These are phyloP conservation scores for Dothistroma pini DNA, from an alignment of 2,329 filamentous ascomycete genomes.

Conservation along the genomic window DNA sequence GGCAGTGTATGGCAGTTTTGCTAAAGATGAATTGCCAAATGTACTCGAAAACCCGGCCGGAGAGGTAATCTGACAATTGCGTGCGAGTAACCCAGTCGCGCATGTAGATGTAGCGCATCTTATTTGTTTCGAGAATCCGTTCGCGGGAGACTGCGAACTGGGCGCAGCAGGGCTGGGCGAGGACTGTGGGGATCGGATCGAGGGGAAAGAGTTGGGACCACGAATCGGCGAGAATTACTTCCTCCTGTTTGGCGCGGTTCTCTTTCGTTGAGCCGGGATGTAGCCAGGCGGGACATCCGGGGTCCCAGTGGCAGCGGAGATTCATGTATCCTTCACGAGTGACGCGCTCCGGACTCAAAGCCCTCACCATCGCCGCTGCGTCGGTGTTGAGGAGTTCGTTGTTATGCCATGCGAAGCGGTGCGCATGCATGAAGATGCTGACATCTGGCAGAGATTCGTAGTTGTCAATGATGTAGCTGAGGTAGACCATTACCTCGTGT, in stretches of 20 bases:
- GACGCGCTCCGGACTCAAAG: slow-evolving; percentile 46
- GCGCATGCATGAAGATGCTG: slow-evolving; percentile 59
- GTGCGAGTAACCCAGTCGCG: slow-evolving; percentile 61
- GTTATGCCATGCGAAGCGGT: slow-evolving; percentile 58
- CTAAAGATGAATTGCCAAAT: slow-evolving; percentile 63
- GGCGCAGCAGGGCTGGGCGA: slow-evolving; percentile 61
- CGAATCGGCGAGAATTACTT: slow-evolving; percentile 42
- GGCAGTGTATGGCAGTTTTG: slow-evolving; percentile 47
- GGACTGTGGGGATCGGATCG: slow-evolving; percentile 46
- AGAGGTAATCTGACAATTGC: slow-evolving; percentile 52
- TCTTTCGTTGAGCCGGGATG: slow-evolving; percentile 43
- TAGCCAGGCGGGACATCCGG: slow-evolving; percentile 55
- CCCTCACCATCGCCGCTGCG: slow-evolving; percentile 43
- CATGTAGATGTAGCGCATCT: slow-evolving; percentile 53
- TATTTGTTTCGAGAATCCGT: slow-evolving; percentile 52
- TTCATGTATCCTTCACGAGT: slow-evolving; percentile 53
- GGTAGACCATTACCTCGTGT: slow-evolving; percentile 60
- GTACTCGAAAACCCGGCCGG: slow-evolving; percentile 61
- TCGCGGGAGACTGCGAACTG: slow-evolving; percentile 61
- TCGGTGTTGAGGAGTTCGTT: slow-evolving; percentile 48
- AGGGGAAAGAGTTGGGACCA: slow-evolving; percentile 50
- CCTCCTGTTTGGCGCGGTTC: slow-evolving; percentile 41
- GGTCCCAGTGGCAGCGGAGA: slow-evolving; percentile 53
- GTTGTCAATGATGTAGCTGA: slow-evolving; percentile 59
- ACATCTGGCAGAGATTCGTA: slow-evolving; percentile 59